phyloP scores from a whole-genome alignment of 2,329 filamentous ascomycete species.

The Aspergillus fischeri region DNA sequence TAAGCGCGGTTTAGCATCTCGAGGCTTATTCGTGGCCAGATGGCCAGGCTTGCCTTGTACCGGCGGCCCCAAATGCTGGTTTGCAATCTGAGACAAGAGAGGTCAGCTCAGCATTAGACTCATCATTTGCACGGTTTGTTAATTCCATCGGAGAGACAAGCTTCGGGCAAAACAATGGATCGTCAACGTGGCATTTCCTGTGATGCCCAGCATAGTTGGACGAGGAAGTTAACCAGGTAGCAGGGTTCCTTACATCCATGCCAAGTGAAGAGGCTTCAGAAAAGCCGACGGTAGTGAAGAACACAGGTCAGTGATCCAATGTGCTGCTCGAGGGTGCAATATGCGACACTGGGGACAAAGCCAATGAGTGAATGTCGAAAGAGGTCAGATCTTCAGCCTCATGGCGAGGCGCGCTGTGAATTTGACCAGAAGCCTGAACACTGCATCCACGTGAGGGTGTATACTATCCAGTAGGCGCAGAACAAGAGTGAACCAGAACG shows the following conservation, averaged over 20 bases:
- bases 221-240: background rate
- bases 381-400: background rate
- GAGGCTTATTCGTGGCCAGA: conserved; percentile 40
- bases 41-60: conserved; percentile 24
- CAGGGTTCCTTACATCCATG: background rate
- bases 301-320: background rate
- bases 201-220: background rate
- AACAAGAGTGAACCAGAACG: background rate
- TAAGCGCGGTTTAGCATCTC: conserved; percentile 71
- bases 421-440: background rate
- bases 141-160: background rate
- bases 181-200: background rate
- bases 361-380: background rate
- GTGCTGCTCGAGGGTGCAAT: background rate
- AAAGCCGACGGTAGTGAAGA: background rate
- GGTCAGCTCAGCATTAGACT: conserved; percentile 33
- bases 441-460: background rate
- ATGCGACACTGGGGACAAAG: background rate
- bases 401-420: background rate
- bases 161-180: background rate
- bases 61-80: conserved; percentile 20
- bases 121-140: conserved; percentile 4
- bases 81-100: conserved; percentile 32
- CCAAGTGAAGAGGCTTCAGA: background rate
- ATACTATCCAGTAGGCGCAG: background rate